phyloP scores from a whole-genome alignment of 805 yeast genomes.

The Kluyveromyces nonfermentans region DNA sequence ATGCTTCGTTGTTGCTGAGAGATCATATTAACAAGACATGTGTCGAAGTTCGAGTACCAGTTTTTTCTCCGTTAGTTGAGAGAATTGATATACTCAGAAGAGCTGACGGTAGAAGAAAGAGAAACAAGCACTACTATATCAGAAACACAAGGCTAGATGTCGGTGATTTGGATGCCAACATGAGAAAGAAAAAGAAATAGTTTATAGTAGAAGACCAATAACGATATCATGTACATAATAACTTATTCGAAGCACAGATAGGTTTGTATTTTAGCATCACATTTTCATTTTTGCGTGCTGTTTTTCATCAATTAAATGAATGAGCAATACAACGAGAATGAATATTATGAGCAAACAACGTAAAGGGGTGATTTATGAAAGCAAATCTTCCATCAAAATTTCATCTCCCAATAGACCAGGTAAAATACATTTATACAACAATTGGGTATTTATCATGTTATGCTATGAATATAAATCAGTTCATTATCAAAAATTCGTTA shows the following conservation, averaged over 20 bases:
- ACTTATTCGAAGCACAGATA: background rate
- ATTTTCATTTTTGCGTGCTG: too few relatives aligned
- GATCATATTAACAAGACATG: conserved; percentile 77
- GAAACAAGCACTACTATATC: conserved; percentile 86
- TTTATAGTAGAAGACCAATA: background rate
- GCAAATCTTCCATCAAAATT: too few relatives aligned
- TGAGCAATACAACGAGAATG: background rate
- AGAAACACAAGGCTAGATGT: conserved; percentile 73
- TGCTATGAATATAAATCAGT: too few relatives aligned
- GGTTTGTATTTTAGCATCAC: background rate
- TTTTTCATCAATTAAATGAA: too few relatives aligned
- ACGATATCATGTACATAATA: background rate
- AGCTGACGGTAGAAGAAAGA: conserved; percentile 49
- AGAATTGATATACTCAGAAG: conserved; percentile 70
- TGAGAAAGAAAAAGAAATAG: conserved; percentile 26
- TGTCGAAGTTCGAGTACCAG: conserved; percentile 72
- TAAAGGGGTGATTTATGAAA: too few relatives aligned
- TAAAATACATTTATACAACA: too few relatives aligned
- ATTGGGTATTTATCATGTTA: too few relatives aligned
- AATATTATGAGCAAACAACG: background rate
- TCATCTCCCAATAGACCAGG: too few relatives aligned
- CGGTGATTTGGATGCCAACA: conserved; percentile 49
- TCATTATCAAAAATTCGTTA: background rate
- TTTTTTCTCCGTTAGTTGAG: conserved; percentile 70
- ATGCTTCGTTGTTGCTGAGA: conserved; percentile 71